phyloP scores from a whole-genome alignment of 306 rosid genomes.

The Dryas drummondii region DNA sequence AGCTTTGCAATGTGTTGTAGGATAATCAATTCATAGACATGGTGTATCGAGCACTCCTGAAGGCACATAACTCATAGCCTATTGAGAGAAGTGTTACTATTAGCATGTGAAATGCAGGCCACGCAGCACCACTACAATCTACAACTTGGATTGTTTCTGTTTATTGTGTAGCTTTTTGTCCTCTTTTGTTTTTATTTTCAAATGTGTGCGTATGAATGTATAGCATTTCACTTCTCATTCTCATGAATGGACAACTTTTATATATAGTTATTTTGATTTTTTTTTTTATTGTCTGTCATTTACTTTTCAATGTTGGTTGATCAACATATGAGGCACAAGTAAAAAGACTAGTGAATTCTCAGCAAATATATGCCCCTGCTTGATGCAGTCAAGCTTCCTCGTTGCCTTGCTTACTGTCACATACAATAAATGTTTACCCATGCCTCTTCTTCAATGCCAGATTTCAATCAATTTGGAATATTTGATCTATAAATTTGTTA shows the following conservation, averaged over 20 bases:
- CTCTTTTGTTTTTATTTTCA: neutral
- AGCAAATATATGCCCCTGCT: too few species aligned
- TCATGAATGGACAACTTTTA: neutral
- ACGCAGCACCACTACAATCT: neutral
- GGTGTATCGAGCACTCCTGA: slow-evolving; percentile 62
- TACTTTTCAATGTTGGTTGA: neutral
- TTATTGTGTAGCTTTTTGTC: neutral
- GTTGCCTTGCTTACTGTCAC: too few species aligned
- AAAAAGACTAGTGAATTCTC: too few species aligned
- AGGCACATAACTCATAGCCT: slow-evolving; percentile 43
- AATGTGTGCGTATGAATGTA: slow-evolving; percentile 2
- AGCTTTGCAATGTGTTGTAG: slow-evolving; percentile 33
- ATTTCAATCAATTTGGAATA: too few species aligned
- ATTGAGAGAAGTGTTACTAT: neutral
- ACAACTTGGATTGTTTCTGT: slow-evolving; percentile 2
- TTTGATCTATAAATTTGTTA: too few species aligned
- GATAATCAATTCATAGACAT: slow-evolving; percentile 82
- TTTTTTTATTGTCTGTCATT: neutral
- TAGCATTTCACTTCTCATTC: neutral
- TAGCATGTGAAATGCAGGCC: neutral
- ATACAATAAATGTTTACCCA: too few species aligned
- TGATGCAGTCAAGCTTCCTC: too few species aligned
- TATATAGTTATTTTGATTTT: neutral
- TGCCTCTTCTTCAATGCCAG: too few species aligned
- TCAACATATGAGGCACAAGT: too few species aligned